Base-by-base conservation (phyloP, 345 rosid genomes). In the Aquilaria sinensis region DNA sequence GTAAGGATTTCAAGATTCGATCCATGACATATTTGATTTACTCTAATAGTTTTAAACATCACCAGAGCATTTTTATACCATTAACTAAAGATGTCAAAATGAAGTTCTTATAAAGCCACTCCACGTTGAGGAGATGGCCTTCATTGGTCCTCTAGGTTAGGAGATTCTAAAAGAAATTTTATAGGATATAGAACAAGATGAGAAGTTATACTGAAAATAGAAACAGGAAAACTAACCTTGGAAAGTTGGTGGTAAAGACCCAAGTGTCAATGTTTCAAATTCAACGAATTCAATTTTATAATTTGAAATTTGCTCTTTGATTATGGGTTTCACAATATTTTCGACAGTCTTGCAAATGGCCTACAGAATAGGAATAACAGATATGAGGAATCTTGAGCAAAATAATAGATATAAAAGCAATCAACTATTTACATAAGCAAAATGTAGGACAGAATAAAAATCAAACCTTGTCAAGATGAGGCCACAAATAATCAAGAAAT, bases 381-480 rank as follows among this genome's bases (percentile, higher is more conserved):
- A 37, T 2, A 37, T 37, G 43, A 14, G 3, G 67, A 46, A 23
- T 37, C 8, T 37, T 37, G 43, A 37, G 45, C 2, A 57, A 69
- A 58, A 15, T 14, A 51, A 12, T 43, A 67, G 62, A 30, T 63
- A 49, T 52, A 51, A 57, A 43, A 69, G 53, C 31, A 30, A 49
- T 54, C 64, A 49, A 58, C 16, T 15, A 65, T 32, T 0, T 57
- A 32, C 32, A 58, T 15, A 52, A 66, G 6, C 46, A 12, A 13
- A 33, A 9, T 3, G 53, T 6, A 47, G 10, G 23, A 1, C 0
- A 23, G 51, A 34, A 32, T 10, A 63, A 61, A 69, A 52, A 70
- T 47, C 64, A 41, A 74, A 93, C 98, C 97, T 90, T 94, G 83
- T 94, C 96, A 31, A 94, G 92, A 71, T 83, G 85, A 68, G 99